phyloP scores from a whole-genome alignment of 1,284 basidiomycete genomes.

The Melampsora americana region DNA sequence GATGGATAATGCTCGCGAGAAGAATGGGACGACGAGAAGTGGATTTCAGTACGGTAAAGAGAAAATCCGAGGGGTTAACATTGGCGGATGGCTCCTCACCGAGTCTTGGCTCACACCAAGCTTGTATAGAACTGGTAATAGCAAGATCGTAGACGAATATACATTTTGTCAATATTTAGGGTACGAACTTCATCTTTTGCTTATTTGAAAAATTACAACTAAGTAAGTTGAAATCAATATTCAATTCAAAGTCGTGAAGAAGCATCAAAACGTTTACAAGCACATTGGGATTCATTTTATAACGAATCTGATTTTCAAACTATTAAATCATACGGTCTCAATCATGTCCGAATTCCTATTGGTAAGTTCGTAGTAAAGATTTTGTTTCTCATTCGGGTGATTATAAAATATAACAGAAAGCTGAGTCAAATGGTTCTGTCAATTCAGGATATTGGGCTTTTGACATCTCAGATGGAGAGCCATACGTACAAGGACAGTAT shows the following conservation, averaged over 20 bases:
- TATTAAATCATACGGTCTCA: constrained; percentile 72
- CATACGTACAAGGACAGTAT: constrained; percentile 79
- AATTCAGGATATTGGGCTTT: constrained; percentile 60
- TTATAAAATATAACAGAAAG: background rate
- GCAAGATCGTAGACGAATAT: constrained; percentile 66
- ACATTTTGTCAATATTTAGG: constrained; percentile 65
- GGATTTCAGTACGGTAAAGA: too few species aligned
- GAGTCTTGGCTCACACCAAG: constrained; percentile 82
- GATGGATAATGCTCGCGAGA: too few species aligned
- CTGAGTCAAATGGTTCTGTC: background rate
- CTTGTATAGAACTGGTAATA: constrained; percentile 63
- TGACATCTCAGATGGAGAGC: constrained; percentile 73
- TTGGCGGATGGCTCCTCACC: background rate
- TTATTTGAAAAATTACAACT: background rate
- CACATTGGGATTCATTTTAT: constrained; percentile 79
- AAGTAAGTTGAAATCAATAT: too few species aligned
- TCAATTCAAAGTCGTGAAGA: constrained; percentile 20
- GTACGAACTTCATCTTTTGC: constrained; percentile 30
- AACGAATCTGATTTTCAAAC: constrained; percentile 70
- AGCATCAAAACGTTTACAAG: constrained; percentile 55
- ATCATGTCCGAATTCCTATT: constrained; percentile 81
- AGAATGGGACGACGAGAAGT: too few species aligned
- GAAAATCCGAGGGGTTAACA: too few species aligned
- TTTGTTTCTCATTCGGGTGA: too few species aligned
- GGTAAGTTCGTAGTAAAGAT: constrained; percentile 61